These are phyloP conservation scores for Lachancea waltii DNA, from an alignment of 805 yeast genomes.

Conservation along the genomic window DNA sequence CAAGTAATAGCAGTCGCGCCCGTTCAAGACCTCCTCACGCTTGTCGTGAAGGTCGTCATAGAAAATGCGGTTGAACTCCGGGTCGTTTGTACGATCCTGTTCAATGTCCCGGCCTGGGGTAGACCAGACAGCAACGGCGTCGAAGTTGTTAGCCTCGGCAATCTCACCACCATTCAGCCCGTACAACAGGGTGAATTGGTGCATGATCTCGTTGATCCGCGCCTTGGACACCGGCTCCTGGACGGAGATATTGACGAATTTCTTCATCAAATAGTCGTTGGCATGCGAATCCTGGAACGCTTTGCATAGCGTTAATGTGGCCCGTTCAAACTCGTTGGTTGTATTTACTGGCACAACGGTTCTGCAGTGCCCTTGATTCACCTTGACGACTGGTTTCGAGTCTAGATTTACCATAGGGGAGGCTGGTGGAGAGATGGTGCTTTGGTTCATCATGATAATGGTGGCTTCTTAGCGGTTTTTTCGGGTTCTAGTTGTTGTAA, in stretches of 20 bases:
- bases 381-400: conserved; percentile 2
- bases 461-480: no score
- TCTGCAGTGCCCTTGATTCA: conserved; percentile 10
- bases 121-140: conserved; percentile 31
- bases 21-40: conserved; percentile 19
- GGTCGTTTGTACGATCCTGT: conserved; percentile 24
- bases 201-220: conserved; percentile 23
- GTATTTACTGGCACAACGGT: conserved; percentile 16
- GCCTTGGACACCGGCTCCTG: conserved; percentile 18
- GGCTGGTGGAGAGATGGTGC: conserved; percentile 9
- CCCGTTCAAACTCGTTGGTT: conserved; percentile 22
- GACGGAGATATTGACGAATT: conserved; percentile 25
- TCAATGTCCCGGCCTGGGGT: conserved; percentile 23
- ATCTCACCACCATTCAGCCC: conserved; percentile 31
- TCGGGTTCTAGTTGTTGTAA: no score
- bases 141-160: conserved; percentile 28
- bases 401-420: conserved; percentile 3
- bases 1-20: conserved; percentile 28
- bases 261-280: conserved; percentile 27
- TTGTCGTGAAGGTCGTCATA: conserved; percentile 20
- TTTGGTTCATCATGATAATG: conserved; percentile 3
- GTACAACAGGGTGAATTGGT: conserved; percentile 22
- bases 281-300: conserved; percentile 27
- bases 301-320: conserved; percentile 20
- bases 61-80: conserved; percentile 26